These are phyloP conservation scores for Fusarium humuli DNA, from an alignment of 2,329 filamentous ascomycete species.

Conservation along the genomic window DNA sequence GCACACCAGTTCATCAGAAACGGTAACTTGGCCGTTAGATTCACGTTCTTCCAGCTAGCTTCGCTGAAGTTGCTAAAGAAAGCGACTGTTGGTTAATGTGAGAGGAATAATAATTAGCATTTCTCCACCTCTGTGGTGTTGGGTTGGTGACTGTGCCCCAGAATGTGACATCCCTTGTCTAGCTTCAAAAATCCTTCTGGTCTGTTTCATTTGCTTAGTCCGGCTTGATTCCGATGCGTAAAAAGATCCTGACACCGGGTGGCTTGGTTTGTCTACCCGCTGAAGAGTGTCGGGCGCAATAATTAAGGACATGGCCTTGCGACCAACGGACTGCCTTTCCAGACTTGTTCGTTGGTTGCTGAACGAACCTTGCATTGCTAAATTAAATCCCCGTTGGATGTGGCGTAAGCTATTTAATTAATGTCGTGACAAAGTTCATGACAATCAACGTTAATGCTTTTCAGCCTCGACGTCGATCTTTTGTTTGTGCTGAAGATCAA, in stretches of 20 bases:
- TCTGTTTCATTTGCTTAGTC: background rate
- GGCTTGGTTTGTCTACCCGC: constrained; percentile 6
- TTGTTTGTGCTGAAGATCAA: background rate
- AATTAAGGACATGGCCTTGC: background rate
- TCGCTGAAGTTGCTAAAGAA: background rate
- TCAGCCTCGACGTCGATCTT: background rate
- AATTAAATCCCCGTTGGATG: background rate
- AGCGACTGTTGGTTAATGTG: background rate
- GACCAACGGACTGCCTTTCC: background rate
- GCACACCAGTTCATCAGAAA: constrained; percentile 1
- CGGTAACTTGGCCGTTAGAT: constrained; percentile 1
- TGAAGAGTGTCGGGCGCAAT: constrained; percentile 3
- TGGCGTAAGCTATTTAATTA: constrained; percentile 1
- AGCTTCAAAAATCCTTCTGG: background rate
- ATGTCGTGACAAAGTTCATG: background rate
- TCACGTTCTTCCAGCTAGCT: background rate
- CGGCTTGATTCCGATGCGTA: background rate
- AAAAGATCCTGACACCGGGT: constrained; percentile 8
- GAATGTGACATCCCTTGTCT: background rate
- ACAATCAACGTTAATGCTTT: background rate
- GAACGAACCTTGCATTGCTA: background rate
- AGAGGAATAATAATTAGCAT: background rate
- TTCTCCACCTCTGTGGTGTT: background rate
- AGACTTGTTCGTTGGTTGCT: background rate
- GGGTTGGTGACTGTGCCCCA: background rate